Evolutionary conservation across 2,329 filamentous ascomycete genomes (phyloP).

Genomic region (Geoglossum cookeanum): DNA sequence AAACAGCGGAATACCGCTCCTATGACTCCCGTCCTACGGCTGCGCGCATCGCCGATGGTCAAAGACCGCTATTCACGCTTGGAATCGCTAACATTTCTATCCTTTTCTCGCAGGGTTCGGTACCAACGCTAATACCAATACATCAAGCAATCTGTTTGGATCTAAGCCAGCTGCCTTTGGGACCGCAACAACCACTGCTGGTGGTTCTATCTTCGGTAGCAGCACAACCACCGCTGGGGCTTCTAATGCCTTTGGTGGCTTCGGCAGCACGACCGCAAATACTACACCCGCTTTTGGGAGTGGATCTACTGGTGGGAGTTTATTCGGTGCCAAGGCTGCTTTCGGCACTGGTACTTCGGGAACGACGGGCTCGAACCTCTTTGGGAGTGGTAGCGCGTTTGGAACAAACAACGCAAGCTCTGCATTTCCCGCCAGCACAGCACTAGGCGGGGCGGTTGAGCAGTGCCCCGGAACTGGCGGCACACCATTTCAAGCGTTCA

Average conservation of each 20-base stretch:
- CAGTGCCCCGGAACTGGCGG: constrained; percentile 45
- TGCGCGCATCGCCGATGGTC: not conserved
- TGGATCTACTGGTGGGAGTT: constrained; percentile 12
- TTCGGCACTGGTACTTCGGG: constrained; percentile 29
- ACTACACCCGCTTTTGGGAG: constrained; percentile 9
- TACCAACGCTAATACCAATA: constrained; percentile 5
- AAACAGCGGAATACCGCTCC: no score
- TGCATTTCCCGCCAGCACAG: constrained; percentile 23
- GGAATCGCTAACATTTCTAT: not conserved
- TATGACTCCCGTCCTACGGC: not conserved
- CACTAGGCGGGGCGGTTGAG: constrained; percentile 33
- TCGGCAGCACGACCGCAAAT: constrained; percentile 11
- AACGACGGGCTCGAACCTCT: constrained; percentile 13
- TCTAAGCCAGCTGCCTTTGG: constrained; percentile 14
- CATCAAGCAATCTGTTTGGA: constrained; percentile 8
- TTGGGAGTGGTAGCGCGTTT: constrained; percentile 26
- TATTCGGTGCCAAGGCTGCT: constrained; percentile 28
- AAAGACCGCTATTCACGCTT: not conserved
- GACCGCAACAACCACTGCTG: constrained; percentile 8
- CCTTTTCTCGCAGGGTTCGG: constrained; percentile 2
- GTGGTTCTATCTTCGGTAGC: constrained; percentile 8
- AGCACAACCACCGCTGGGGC: constrained; percentile 8
- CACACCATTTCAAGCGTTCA: constrained; percentile 44
- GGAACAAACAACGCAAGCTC: constrained; percentile 26
- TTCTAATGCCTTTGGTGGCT: constrained; percentile 5